phyloP scores from a whole-genome alignment of 129 eudicot genomes.

The Rutidosis leptorrhynchoides region DNA sequence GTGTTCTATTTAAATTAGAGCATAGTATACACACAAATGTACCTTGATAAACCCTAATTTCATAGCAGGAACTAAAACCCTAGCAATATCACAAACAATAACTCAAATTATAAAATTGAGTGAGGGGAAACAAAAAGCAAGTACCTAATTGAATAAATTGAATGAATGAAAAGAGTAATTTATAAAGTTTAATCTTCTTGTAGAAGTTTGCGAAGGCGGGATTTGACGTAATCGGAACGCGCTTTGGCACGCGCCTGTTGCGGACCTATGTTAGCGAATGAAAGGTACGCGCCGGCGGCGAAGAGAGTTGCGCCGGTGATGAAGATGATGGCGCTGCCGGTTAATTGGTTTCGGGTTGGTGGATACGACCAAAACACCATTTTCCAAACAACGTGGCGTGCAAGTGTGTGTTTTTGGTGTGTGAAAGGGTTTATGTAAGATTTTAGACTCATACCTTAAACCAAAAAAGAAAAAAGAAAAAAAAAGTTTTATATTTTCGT shows the following conservation, averaged over 20 bases:
- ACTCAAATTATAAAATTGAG: not conserved
- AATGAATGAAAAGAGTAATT: not conserved
- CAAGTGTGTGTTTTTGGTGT: not conserved
- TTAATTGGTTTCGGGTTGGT: slow-evolving; percentile 56
- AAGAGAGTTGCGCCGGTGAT: slow-evolving; percentile 52
- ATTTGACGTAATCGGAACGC: slow-evolving; percentile 66
- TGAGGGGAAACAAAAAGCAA: not conserved
- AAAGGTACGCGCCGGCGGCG: slow-evolving; percentile 66
- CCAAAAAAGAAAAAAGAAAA: too few relatives aligned
- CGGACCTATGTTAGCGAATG: slow-evolving; percentile 66
- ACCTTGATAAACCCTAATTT: not conserved
- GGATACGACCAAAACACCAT: slow-evolving; percentile 68
- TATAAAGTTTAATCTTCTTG: slow-evolving; percentile 43
- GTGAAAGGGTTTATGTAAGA: slow-evolving; percentile 1
- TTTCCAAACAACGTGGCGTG: slow-evolving; percentile 20
- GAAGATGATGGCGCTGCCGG: slow-evolving; percentile 40
- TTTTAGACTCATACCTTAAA: not conserved
- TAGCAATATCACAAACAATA: not conserved
- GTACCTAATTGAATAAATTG: slow-evolving; percentile 13
- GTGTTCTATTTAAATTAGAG: not conserved
- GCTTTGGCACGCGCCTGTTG: slow-evolving; percentile 76
- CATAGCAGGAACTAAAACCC: slow-evolving; percentile 12
- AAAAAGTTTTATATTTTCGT: too few relatives aligned
- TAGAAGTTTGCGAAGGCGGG: slow-evolving; percentile 56
- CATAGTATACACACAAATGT: not conserved